phyloP scores from a whole-genome alignment of 2,329 filamentous ascomycete species.

The Colletotrichum tabaci region DNA sequence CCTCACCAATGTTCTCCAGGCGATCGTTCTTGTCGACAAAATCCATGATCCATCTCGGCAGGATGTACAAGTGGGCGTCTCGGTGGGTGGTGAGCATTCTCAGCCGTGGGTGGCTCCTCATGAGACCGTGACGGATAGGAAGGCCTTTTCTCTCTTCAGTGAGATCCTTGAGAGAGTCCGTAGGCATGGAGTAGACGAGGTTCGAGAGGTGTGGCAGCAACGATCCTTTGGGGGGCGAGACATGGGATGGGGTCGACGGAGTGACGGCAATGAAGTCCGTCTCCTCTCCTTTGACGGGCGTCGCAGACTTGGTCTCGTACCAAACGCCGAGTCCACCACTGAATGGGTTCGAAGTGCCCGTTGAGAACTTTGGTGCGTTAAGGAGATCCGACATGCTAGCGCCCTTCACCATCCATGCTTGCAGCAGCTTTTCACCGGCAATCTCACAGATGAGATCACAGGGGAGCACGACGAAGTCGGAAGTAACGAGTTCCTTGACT shows the following conservation, averaged over 20 bases:
- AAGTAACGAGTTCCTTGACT: slow-evolving; percentile 82
- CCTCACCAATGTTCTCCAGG: slow-evolving; percentile 91
- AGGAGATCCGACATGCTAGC: slow-evolving; percentile 77
- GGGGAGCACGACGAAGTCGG: slow-evolving; percentile 91
- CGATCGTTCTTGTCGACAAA: slow-evolving; percentile 85
- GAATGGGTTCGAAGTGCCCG: slow-evolving; percentile 57
- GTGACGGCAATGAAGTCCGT: slow-evolving; percentile 91
- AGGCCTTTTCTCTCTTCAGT: slow-evolving; percentile 82
- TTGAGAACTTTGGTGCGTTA: slow-evolving; percentile 60
- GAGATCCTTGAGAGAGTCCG: slow-evolving; percentile 88
- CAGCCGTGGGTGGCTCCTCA: slow-evolving; percentile 81
- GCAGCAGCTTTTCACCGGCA: slow-evolving; percentile 84
- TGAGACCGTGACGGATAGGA: slow-evolving; percentile 81
- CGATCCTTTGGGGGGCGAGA: slow-evolving; percentile 66
- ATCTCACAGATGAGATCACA: slow-evolving; percentile 96
- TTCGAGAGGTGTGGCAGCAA: slow-evolving; percentile 80
- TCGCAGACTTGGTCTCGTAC: slow-evolving; percentile 86
- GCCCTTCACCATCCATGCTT: slow-evolving; percentile 92
- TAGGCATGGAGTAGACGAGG: slow-evolving; percentile 88
- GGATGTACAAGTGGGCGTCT: slow-evolving; percentile 95
- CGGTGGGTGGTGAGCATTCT: slow-evolving; percentile 88
- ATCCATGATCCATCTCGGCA: slow-evolving; percentile 92
- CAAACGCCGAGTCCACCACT: slow-evolving; percentile 90
- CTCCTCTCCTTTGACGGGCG: slow-evolving; percentile 88
- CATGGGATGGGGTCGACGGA: slow-evolving; percentile 71